Percentiles rank a stretch among this genome's conserved stretches.
Evolutionary conservation across 345 rosid genomes (phyloP).

Genomic region (Salix arbutifolia): DNA sequence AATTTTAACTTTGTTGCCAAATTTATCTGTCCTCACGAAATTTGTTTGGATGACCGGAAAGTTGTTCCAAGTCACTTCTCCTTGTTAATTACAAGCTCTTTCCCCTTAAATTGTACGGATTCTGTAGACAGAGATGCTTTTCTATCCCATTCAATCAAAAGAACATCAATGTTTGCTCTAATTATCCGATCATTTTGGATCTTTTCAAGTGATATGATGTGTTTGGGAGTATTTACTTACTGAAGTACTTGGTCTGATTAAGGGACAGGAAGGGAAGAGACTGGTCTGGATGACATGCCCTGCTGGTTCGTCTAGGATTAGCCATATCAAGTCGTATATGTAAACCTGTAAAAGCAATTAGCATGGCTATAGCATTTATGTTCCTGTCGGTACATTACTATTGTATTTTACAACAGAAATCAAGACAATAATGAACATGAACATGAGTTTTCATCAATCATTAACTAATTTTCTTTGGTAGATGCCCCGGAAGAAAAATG

Average conservation of each 20-base stretch:
- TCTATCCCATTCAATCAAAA: not conserved
- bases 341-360: not conserved
- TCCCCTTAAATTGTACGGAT: not conserved
- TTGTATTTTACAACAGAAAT: not conserved
- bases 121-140: not conserved
- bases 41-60: not conserved
- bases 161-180: not conserved
- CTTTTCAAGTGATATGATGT: not conserved
- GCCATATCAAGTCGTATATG: not conserved
- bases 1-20: not conserved
- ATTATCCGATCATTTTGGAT: not conserved
- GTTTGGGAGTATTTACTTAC: not conserved
- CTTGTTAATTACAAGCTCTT: not conserved
- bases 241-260: not conserved
- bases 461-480: not conserved
- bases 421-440: not conserved
- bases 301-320: not conserved
- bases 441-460: not conserved
- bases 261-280: not conserved
- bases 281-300: not conserved
- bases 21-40: not conserved
- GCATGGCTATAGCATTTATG: not conserved
- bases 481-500: not conserved
- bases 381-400: not conserved
- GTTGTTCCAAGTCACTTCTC: not conserved